Evolutionary conservation across 2,329 filamentous ascomycete genomes (phyloP), one percentile per base, ranked within the genome.

Genomic region (Colletotrichum sp.): DNA sequence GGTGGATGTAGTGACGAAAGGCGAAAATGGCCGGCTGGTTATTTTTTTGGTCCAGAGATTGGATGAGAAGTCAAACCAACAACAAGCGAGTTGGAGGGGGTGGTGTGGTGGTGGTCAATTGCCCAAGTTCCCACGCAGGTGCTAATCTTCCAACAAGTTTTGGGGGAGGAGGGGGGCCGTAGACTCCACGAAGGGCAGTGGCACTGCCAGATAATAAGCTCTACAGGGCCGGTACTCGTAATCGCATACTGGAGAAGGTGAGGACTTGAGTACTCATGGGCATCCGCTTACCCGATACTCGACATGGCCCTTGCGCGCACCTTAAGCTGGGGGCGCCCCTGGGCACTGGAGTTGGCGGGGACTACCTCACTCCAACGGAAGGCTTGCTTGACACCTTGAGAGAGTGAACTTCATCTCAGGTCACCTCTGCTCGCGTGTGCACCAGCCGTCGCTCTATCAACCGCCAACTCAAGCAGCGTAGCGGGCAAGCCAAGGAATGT

Each of bases 31-130:
- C 36, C 32, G 30, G 25, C 32, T 36, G 32, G 25, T 28, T 70
- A 48, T 48, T 28, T 75, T 36, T 36, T 36, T 34, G 70, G 43
- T 22, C 43, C 43, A 52, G 66, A 76, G 70, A 73, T 76, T 58
- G 74, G 70, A 69, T 60, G 74, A 76, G 70, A 74, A 48, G 70
- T 76, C 70, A 73, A 36, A 58, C 74, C 70, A 60, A 55, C 60
- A 65, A 73, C 34, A 36, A 36, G 70, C 64, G 70, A 69, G 36
- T 70, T 65, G 43, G 56, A 73, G 32, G 56, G 62, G 55, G 61
- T 68, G 43, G 43, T 52, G 43, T 56, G 64, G 48, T 56, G 64
- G 48, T 58, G 52, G 52, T 60, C 55, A 69, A 69, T 34, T 43
- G 25, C 39, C 48, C 25, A 22, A 52, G 55, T 60, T 72, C 65